Evolutionary conservation across 2,329 filamentous ascomycete species (phyloP).

Genomic region (Trichoderma breve): DNA sequence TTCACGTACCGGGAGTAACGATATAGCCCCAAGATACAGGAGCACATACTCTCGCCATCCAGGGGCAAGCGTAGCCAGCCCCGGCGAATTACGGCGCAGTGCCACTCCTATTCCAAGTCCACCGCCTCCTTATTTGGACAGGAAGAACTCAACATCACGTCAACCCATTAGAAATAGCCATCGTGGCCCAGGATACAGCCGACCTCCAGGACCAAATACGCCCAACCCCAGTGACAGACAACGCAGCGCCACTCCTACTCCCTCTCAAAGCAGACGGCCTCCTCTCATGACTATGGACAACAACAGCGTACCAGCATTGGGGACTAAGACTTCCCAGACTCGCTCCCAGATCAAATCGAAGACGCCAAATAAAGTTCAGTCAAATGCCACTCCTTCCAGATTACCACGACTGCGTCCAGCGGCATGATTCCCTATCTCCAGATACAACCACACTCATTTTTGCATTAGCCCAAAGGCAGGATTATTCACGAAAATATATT

Average conservation of each 20-base stretch:
- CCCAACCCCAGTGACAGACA: not conserved
- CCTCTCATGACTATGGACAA: not conserved
- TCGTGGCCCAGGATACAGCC: not conserved
- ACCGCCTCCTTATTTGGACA: not conserved
- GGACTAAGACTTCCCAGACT: not conserved
- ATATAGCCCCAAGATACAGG: not conserved
- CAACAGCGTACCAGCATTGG: not conserved
- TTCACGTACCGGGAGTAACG: not conserved
- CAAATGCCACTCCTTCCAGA: not conserved
- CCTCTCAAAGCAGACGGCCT: not conserved
- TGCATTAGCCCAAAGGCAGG: not conserved
- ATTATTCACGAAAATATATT: not conserved
- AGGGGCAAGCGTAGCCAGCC: not conserved
- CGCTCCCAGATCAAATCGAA: not conserved
- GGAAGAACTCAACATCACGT: not conserved
- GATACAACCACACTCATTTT: not conserved
- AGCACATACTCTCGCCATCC: not conserved
- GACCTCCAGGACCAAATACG: not conserved
- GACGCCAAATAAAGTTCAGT: not conserved
- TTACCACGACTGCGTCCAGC: not conserved
- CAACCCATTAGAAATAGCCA: not conserved
- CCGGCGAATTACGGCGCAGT: not conserved
- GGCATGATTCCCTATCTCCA: not conserved
- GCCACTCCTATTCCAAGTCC: not conserved
- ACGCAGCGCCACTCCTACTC: not conserved